Evolutionary conservation across 2,329 filamentous ascomycete species (phyloP).

Genomic region (Claviceps sp.): DNA sequence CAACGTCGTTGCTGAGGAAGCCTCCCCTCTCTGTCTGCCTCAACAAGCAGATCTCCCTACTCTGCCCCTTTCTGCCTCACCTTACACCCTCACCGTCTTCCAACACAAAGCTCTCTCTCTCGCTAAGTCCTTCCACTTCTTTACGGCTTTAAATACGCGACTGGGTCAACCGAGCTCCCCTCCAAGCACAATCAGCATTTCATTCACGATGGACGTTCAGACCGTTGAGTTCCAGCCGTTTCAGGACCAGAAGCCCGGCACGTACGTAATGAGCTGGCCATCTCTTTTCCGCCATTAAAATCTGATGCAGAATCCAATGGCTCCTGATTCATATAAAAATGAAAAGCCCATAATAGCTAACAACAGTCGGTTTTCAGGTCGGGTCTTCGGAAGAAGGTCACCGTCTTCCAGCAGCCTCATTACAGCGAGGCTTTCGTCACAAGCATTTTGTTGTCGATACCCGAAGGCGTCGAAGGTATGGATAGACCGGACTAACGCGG

Average conservation of each 20-base stretch:
- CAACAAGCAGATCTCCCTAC: too few relatives aligned
- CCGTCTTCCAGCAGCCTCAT: slow-evolving; percentile 86
- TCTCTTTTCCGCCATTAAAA: too few relatives aligned
- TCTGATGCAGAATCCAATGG: background rate
- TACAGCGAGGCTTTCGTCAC: slow-evolving; percentile 95
- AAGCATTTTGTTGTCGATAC: slow-evolving; percentile 90
- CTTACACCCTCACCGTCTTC: too few relatives aligned
- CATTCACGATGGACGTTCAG: slow-evolving; percentile 51
- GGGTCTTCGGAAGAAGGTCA: slow-evolving; percentile 97
- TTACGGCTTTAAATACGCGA: background rate
- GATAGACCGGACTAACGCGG: background rate
- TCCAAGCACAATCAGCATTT: background rate
- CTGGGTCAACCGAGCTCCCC: background rate
- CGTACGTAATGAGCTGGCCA: slow-evolving; percentile 49
- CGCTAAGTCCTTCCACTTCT: background rate
- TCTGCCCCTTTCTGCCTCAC: too few relatives aligned
- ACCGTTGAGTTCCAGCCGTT: slow-evolving; percentile 76
- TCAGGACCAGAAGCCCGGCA: slow-evolving; percentile 96
- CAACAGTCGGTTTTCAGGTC: slow-evolving; percentile 44
- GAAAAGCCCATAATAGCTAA: background rate
- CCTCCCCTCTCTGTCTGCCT: background rate
- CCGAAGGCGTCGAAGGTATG: slow-evolving; percentile 72
- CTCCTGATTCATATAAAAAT: background rate
- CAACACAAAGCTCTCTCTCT: background rate
- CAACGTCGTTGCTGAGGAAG: background rate